These are phyloP conservation scores for sweet orange (Citrus sinensis) DNA, from an alignment of 345 rosid species.

Conservation along the genomic window DVS_A1.0 CM039166.1:21766001-21766500, in stretches of 20 bases:
- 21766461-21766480: background rate
- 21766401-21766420: background rate
- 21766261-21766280: background rate
- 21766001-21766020: slow-evolving; percentile 71
- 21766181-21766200: slow-evolving; percentile 90
- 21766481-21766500: background rate
- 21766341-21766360: slow-evolving; percentile 99
- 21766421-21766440: background rate
- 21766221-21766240: slow-evolving; percentile 98
- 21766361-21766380: slow-evolving; percentile 99
- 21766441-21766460: background rate
- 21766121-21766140: background rate
- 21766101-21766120: background rate
- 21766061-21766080: background rate
- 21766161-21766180: slow-evolving; percentile 60
- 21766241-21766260: background rate
- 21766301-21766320: background rate
- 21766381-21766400: slow-evolving; percentile 85
- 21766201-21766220: slow-evolving; percentile 92
- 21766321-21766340: slow-evolving; percentile 98
- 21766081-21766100: background rate
- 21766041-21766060: slow-evolving; percentile 85
- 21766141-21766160: background rate
- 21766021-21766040: slow-evolving; percentile 99
- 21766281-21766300: background rate